Percentiles rank a stretch among this genome's conserved stretches.
phyloP scores from a whole-genome alignment of 768 basidiomycete species.

The Pleurotus eryngii region DNA sequence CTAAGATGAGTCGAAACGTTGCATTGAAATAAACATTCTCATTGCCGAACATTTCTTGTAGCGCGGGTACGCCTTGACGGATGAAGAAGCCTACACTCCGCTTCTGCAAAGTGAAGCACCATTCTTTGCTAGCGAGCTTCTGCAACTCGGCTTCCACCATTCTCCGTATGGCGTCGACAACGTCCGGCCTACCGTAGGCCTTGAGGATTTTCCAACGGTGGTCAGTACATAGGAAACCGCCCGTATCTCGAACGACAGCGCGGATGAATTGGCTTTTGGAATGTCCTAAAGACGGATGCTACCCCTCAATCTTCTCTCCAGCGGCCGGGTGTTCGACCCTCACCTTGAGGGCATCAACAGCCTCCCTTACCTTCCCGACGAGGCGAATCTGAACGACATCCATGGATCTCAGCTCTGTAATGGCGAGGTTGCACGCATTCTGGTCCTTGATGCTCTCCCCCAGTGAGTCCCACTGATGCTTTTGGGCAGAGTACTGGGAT shows the following conservation, averaged over 20 bases:
- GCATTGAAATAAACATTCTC: slow-evolving; percentile 48
- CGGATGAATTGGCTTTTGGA: slow-evolving; percentile 28
- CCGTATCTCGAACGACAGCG: slow-evolving; percentile 29
- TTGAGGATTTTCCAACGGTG: slow-evolving; percentile 37
- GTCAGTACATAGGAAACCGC: slow-evolving; percentile 44
- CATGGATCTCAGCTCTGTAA: no score
- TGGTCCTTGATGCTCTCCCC: slow-evolving; percentile 27
- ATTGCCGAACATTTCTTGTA: slow-evolving; percentile 54
- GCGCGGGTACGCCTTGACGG: slow-evolving; percentile 41
- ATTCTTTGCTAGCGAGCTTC: slow-evolving; percentile 41
- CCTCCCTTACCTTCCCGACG: slow-evolving; percentile 43
- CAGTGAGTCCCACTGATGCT: slow-evolving; percentile 44
- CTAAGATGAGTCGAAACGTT: slow-evolving; percentile 32
- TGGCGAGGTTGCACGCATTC: slow-evolving; percentile 26
- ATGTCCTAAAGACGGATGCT: slow-evolving; percentile 44
- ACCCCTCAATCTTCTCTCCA: slow-evolving; percentile 47
- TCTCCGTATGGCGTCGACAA: slow-evolving; percentile 8
- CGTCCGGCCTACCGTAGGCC: slow-evolving; percentile 11
- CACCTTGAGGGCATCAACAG: slow-evolving; percentile 55
- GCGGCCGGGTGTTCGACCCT: slow-evolving; percentile 51
- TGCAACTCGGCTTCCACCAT: slow-evolving; percentile 34
- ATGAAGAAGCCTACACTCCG: slow-evolving; percentile 48
- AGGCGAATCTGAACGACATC: slow-evolving; percentile 16
- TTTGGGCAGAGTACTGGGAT: slow-evolving; percentile 51
- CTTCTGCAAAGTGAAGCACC: slow-evolving; percentile 33